Conservation (phyloP, 441 rosid species). For the Pelargonium cotyledonis region DNA sequence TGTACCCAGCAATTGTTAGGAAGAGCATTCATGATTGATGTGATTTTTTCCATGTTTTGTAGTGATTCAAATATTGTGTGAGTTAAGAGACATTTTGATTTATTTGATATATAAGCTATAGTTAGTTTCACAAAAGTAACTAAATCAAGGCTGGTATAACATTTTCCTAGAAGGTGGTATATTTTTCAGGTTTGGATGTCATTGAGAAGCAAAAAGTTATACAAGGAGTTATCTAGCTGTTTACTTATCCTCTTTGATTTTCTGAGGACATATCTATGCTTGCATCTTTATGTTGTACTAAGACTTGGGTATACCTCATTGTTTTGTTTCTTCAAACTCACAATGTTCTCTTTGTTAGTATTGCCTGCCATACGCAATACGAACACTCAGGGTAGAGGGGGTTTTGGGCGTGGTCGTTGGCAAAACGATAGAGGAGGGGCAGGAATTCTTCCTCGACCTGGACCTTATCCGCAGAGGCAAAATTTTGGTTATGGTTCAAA, state of each 20-base stretch:
- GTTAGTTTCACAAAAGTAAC: background rate
- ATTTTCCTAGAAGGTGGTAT: background rate
- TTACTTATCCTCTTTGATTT: background rate
- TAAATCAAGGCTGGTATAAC: background rate
- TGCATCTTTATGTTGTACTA: background rate
- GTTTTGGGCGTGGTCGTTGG: slow-evolving; percentile 80
- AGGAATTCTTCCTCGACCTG: slow-evolving; percentile 88
- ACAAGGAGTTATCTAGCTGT: background rate
- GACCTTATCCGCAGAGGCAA: slow-evolving; percentile 65
- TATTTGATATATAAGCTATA: background rate
- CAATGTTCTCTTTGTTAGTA: slow-evolving; percentile 36
- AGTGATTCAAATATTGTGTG: background rate
- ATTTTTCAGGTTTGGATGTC: background rate
- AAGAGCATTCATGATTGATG: background rate
- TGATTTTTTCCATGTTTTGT: background rate
- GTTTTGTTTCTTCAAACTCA: background rate
- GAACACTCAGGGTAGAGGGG: slow-evolving; percentile 58
- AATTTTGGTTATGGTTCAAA: slow-evolving; percentile 61
- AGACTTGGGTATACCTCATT: background rate
- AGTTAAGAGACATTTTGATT: background rate
- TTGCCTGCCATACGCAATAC: slow-evolving; percentile 51
- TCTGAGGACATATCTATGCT: background rate
- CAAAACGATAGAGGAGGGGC: slow-evolving; percentile 67
- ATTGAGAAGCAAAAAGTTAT: background rate
- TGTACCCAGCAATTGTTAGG: background rate